These are phyloP conservation scores for Talaromyces sp. DNA, from an alignment of 2,329 filamentous ascomycete species.

Conservation along the genomic window DNA sequence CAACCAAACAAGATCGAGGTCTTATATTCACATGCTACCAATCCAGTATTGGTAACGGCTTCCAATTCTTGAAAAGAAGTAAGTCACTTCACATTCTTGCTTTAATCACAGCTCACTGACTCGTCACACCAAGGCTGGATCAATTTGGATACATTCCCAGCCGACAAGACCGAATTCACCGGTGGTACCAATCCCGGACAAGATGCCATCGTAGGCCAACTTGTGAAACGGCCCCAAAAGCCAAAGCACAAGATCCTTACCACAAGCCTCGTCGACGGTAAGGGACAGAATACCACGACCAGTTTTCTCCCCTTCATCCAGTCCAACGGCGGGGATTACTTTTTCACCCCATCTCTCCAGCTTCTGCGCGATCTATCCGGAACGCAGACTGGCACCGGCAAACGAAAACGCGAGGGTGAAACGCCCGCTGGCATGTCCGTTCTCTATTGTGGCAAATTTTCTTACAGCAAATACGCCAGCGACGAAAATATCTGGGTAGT, in stretches of 20 bases:
- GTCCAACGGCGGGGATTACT: slow-evolving; percentile 12
- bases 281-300: neutral
- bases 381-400: too few relatives aligned
- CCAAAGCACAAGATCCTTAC: neutral
- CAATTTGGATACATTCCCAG: slow-evolving; percentile 5
- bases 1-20: slow-evolving; percentile 42
- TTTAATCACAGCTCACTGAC: neutral
- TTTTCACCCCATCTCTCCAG: slow-evolving; percentile 7
- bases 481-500: too few relatives aligned
- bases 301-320: slow-evolving; percentile 5
- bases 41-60: slow-evolving; percentile 7
- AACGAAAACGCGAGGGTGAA: too few relatives aligned
- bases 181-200: slow-evolving; percentile 4
- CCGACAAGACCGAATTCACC: neutral
- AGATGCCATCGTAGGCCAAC: slow-evolving; percentile 8
- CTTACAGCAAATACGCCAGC: too few relatives aligned
- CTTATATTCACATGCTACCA: slow-evolving; percentile 50
- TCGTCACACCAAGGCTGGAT: slow-evolving; percentile 1
- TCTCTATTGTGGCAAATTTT: too few relatives aligned
- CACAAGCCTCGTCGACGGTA: neutral
- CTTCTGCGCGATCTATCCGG: neutral
- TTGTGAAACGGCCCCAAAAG: neutral
- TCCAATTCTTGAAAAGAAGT: slow-evolving; percentile 8
- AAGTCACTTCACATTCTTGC: neutral
- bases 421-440: too few relatives aligned